Evolutionary conservation across 306 rosid genomes (phyloP), one percentile per base, ranked within the genome.

Genomic region (Malus asiatica): DNA sequence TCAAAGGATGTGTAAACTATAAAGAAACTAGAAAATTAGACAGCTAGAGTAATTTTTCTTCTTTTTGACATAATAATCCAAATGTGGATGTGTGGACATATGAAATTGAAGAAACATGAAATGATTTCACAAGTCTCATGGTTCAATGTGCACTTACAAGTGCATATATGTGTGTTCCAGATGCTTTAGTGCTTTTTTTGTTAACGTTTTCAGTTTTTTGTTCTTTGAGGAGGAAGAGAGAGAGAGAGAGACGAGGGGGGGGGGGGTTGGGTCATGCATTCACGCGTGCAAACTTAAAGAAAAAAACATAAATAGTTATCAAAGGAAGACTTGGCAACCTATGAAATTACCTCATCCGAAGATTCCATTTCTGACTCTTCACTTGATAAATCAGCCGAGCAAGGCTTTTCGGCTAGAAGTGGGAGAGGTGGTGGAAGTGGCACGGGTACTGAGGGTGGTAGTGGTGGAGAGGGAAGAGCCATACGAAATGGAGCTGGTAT

Each of bases 351-450:
- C 97, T 95, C 97, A 74, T 92, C 98, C 61, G 98, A 88, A 63
- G 95, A 95, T 53, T 89, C 98, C 97, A 95, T 92, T 86, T 95
- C 98, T 22, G 98, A 95, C 83, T 95, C 98, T 45, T 81, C 89
- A 76, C 93, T 86, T 32, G 97, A 92, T 75, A 79, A 70, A 86
- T 89, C 85, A 58, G 88, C 77, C 57, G 55, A 59, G 19, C 25
- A 83, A 83, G 84, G 88, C 81, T 79, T 89, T 32, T 68, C 20
- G 48, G 84, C 70, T 68, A 78, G 68, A 51, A 86, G 78, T 63
- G 85, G 82, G 58, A 85, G 79, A 68, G 87, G 89, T 8, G 89
- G 85, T 30, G 89, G 86, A 3, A 84, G 83, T 12, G 87, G 91
- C 58, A 81, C 82, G 33, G 93, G 93, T 52, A 67, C 88, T 73